Base-by-base conservation (phyloP, 148 eudicot species). In the Rhododendron vialii region DNA sequence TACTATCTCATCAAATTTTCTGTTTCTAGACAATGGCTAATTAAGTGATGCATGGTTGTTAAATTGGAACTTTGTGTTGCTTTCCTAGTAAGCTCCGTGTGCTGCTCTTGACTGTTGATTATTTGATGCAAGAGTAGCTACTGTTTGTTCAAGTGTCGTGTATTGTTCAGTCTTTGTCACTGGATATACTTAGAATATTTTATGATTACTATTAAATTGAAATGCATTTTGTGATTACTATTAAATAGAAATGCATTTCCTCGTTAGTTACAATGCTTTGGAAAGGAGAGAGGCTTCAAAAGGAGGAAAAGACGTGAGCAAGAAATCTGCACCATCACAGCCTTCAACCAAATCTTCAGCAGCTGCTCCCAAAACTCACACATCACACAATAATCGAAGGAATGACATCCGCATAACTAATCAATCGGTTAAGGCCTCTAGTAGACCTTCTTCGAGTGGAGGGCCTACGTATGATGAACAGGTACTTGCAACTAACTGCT, bases 201-300 rank as follows among this genome's bases (percentile, higher is more conserved):
- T 78, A 10, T 15, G 5, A 20, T n/a, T 33, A 20, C 5, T 24
- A 43, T 36, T 36, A 36, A 35, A 35, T 35, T 35, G 36, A 35
- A 35, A 35, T 35, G 2, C 36, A 35, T 35, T 35, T 35, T 36
- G 41, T 35, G 36, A 35, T 35, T 35, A 35, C 36, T 35, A 35
- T 20, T n/a, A 47, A 18, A 78, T 17, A n/a, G 11, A 63, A 45
- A 43, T 55, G 18, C 5, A 26, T 84, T 78, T 69, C 38, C 20
- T 48, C 28, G 43, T 53, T 84, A 95, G 96, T 85, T 96, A 95
- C 91, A 95, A 96, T 86, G 90, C 98, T 61, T 57, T 93, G 79
- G 98, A 96, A 89, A 91, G 98, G 79, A 93, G 98, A 88, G 98
- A 95, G 76, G 85, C 91, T 41, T 93, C 93, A 87, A 96, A 93